Percentiles rank a stretch among this genome's conserved stretches.
phyloP scores from a whole-genome alignment of 1,284 basidiomycete genomes.

The Ganoderma meredithae region DNA sequence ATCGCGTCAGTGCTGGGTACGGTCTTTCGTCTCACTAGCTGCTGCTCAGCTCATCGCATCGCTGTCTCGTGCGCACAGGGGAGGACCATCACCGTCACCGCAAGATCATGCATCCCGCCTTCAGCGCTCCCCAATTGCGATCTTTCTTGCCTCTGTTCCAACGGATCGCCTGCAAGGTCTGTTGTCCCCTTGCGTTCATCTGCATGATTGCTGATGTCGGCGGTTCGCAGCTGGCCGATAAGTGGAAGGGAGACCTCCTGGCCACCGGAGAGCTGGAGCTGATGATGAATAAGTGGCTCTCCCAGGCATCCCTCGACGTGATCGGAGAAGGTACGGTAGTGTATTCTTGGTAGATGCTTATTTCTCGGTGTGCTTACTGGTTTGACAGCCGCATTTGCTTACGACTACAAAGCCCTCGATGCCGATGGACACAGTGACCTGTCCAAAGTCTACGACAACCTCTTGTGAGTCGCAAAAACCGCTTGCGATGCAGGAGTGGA shows the following conservation, averaged over 20 bases:
- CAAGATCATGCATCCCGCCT: conserved; percentile 42
- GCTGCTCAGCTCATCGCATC: too few relatives aligned
- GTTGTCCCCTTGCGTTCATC: not conserved
- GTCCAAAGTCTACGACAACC: conserved; percentile 36
- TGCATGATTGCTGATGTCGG: not conserved
- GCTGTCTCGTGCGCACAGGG: conserved; percentile 17
- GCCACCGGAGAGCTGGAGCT: conserved; percentile 15
- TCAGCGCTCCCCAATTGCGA: conserved; percentile 32
- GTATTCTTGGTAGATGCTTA: not conserved
- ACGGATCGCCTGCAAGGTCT: conserved; percentile 26
- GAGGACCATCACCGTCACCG: conserved; percentile 38
- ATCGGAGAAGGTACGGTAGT: conserved; percentile 39
- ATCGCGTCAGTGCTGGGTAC: conserved; percentile 31
- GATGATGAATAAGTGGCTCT: conserved; percentile 35
- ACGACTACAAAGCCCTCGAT: conserved; percentile 41
- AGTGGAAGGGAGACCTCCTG: conserved; percentile 27
- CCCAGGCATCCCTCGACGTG: conserved; percentile 42
- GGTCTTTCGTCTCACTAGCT: not conserved
- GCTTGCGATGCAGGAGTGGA: too few relatives aligned
- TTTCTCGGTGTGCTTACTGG: not conserved
- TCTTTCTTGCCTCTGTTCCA: conserved; percentile 36
- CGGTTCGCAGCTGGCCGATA: conserved; percentile 25
- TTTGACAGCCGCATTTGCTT: conserved; percentile 40
- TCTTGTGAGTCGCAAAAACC: conserved; percentile 40
- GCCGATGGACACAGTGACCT: conserved; percentile 25